Conservation (phyloP, 148 eudicot species). For the Rhododendron kiyosumense region DNA sequence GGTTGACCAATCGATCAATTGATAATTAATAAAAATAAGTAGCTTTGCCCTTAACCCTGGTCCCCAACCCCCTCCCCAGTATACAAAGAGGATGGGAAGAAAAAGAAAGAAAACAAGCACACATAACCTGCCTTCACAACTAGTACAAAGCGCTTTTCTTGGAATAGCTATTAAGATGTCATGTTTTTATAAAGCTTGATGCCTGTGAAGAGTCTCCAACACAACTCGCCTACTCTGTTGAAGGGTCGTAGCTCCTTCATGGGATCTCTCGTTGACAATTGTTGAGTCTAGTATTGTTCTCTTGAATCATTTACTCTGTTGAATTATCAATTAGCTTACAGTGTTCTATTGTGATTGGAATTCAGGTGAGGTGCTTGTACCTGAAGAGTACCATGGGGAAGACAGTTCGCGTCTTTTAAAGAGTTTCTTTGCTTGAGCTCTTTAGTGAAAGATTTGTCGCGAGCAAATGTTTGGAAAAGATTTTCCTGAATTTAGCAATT, state of each 20-base stretch:
- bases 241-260: not conserved
- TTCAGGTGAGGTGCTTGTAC: slow-evolving; percentile 65
- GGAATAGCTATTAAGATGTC: not conserved
- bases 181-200: not conserved
- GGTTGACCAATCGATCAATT: not conserved
- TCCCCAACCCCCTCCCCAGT: not conserved
- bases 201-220: not conserved
- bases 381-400: slow-evolving; percentile 81
- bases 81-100: not conserved
- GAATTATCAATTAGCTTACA: not conserved
- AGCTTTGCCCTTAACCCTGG: not conserved
- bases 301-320: not conserved
- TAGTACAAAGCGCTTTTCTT: not conserved
- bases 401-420: slow-evolving; percentile 48
- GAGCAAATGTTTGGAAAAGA: not conserved
- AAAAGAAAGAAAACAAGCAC: not conserved
- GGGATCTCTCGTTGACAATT: not conserved
- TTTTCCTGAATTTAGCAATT: slow-evolving; percentile 7
- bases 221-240: not conserved
- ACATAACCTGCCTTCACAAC: not conserved
- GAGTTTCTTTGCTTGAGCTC: not conserved
- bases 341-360: not conserved
- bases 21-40: not conserved
- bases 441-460: not conserved
- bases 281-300: not conserved